phyloP scores from a whole-genome alignment of 1,284 basidiomycete genomes.

The Sporisorium iseilematis-ciliati region DNA sequence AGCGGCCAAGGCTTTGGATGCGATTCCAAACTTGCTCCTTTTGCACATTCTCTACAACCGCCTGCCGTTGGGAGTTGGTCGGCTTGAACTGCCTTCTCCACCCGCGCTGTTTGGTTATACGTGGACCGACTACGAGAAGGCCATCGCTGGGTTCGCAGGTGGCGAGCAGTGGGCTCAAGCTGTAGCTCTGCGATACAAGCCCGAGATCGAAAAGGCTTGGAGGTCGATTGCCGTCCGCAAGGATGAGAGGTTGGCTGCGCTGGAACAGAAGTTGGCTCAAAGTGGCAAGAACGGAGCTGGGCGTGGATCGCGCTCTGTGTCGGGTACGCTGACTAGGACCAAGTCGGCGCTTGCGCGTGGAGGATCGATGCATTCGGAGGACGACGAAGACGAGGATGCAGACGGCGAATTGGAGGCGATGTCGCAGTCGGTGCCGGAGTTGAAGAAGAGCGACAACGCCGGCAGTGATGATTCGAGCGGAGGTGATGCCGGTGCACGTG shows the following conservation, averaged over 20 bases:
- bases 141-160: constrained; percentile 62
- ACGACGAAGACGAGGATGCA: constrained; percentile 21
- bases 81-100: constrained; percentile 57
- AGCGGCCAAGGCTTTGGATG: constrained; percentile 54
- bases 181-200: constrained; percentile 53
- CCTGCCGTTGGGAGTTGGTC: constrained; percentile 48
- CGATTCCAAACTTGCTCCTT: constrained; percentile 63
- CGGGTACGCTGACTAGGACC: constrained; percentile 20
- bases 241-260: constrained; percentile 28
- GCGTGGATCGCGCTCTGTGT: constrained; percentile 23
- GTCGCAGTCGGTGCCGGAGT: constrained; percentile 61
- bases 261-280: constrained; percentile 18
- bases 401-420: constrained; percentile 44
- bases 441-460: constrained; percentile 34
- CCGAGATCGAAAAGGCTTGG: constrained; percentile 54
- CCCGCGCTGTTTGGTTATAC: constrained; percentile 60
- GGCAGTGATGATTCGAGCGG: constrained; percentile 11
- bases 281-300: constrained; percentile 19
- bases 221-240: constrained; percentile 17
- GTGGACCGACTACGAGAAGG: constrained; percentile 65
- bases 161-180: constrained; percentile 63
- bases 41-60: constrained; percentile 65
- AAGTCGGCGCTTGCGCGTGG: constrained; percentile 32
- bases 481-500: constrained; percentile 11
- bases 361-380: constrained; percentile 30